Percentiles rank a stretch among this genome's conserved stretches.
These are phyloP conservation scores for Aspergillus campestris DNA, from an alignment of 495 filamentous ascomycete species.

Conservation along the genomic window DNA sequence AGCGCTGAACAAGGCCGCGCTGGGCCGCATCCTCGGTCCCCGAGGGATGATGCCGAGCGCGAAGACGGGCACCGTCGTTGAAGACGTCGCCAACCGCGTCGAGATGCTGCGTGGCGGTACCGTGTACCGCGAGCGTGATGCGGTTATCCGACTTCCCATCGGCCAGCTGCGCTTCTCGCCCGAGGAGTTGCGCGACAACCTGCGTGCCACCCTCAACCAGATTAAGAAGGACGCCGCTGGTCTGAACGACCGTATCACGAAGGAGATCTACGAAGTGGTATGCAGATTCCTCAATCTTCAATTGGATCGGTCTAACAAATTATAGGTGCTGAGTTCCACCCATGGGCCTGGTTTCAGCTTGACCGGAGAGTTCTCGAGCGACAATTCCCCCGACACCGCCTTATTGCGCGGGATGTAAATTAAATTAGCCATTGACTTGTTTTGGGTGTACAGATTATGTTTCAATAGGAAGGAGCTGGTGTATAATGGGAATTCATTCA, in stretches of 20 bases:
- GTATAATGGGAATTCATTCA: constrained; percentile 46
- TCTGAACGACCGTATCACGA: constrained; percentile 62
- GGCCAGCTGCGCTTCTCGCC: constrained; percentile 88
- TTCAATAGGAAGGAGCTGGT: constrained; percentile 39
- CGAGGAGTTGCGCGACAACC: constrained; percentile 74
- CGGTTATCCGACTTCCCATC: constrained; percentile 78
- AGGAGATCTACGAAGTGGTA: constrained; percentile 85
- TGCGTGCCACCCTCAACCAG: constrained; percentile 65
- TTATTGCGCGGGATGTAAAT: constrained; percentile 35
- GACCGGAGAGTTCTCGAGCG: constrained; percentile 62
- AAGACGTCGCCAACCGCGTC: constrained; percentile 60
- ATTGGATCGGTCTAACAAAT: constrained; percentile 5
- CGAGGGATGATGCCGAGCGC: constrained; percentile 82
- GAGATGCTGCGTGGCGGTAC: constrained; percentile 73
- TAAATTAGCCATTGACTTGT: constrained; percentile 19
- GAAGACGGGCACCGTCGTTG: constrained; percentile 82
- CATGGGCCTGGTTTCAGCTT: constrained; percentile 78
- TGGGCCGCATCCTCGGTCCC: constrained; percentile 80
- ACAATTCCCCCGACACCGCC: constrained; percentile 45
- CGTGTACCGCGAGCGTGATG: constrained; percentile 77
- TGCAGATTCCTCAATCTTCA: constrained; percentile 12
- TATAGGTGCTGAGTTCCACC: constrained; percentile 79
- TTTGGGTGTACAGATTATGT: constrained; percentile 35
- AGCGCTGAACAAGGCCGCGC: constrained; percentile 63
- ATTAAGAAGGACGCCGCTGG: constrained; percentile 68